A percentile compares a stretch with the other conserved stretches of the same genome.
Conservation (phyloP, 306 rosid species). For the Luffa acutangula region DNA sequence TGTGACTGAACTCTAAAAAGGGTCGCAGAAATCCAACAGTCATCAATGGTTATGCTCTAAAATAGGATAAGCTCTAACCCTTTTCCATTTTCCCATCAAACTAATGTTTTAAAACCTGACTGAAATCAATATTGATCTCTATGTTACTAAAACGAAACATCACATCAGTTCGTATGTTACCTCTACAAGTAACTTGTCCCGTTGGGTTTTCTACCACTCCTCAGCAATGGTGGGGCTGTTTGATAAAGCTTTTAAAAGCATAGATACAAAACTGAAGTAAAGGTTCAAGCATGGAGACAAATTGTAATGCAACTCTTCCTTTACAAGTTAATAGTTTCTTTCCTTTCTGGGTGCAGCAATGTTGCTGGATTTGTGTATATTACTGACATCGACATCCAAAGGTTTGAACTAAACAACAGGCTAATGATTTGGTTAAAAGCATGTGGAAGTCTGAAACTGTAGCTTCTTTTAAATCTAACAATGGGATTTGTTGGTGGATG, state of each 20-base stretch:
- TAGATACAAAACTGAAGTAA: background rate
- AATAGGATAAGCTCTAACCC: background rate
- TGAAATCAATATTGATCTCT: background rate
- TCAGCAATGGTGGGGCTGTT: background rate
- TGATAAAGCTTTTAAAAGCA: background rate
- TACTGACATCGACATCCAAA: slow-evolving; percentile 73
- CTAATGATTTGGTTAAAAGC: background rate
- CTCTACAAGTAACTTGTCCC: background rate
- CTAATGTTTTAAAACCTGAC: background rate
- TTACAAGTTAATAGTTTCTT: background rate
- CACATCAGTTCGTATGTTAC: background rate
- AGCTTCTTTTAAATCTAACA: slow-evolving; percentile 13
- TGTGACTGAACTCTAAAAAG: background rate
- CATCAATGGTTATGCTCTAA: background rate
- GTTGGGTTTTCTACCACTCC: background rate
- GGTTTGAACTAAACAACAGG: slow-evolving; percentile 37
- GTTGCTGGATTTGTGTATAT: slow-evolving; percentile 80
- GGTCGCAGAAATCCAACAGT: background rate
- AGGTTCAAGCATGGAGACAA: background rate
- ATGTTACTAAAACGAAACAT: background rate
- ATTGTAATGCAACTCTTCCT: background rate
- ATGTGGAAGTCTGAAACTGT: background rate
- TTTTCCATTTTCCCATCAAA: background rate
- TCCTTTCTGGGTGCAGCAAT: slow-evolving; percentile 42
- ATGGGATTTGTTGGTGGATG: slow-evolving; percentile 3